Base-by-base conservation (phyloP, 2,329 filamentous ascomycete species). In the Dothidotthia symphoricarpi region DNA sequence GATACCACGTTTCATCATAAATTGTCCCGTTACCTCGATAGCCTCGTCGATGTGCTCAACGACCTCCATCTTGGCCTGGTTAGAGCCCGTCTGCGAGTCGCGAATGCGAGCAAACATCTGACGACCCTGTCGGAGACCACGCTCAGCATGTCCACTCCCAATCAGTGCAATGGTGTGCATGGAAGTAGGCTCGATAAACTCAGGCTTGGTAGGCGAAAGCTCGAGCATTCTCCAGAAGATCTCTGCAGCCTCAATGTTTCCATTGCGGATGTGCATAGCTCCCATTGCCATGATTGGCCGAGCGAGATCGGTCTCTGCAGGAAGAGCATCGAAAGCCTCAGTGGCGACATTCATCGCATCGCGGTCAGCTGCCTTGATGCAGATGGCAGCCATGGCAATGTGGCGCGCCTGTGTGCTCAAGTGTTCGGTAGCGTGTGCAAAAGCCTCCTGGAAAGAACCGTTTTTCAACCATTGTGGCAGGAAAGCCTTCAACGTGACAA, bases 161-260 rank as follows among this genome's bases (percentile, higher is more conserved):
- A 97, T 85, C 66, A 97, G 75, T 31, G 89, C 88, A 40, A 95
- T 81, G 11, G 86, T 82, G 59, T 91, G 95, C 88, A 96, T 95
- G 40, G 87, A 81, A 10, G 88, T 85, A 16, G 89, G 86, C 70
- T 95, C 89, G 46, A 95, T 85, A 66, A 94, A 84, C 24, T 81
- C 76, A 34, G 76, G 72, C 57, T 80, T 75, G 41, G 81, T 76
- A 2, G 82, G 76, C 26, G 73, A 77, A 47, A 77, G 81, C 36
- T 75, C 71, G 28, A 96, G 73, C 39, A 86, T 74, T 36, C 81
- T 77, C 89, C 91, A 96, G 70, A 88, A 91, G 48, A 82, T 77
- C 48, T 85, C 79, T 34, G 90, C 90, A 38, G 81, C 78, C 16
- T 82, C 74, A 41, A 95, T 80, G 66, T 95, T 85, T 41, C 87